Conservation (phyloP, 2,329 filamentous ascomycete species). For the Hymenoscyphus repandus region DNA sequence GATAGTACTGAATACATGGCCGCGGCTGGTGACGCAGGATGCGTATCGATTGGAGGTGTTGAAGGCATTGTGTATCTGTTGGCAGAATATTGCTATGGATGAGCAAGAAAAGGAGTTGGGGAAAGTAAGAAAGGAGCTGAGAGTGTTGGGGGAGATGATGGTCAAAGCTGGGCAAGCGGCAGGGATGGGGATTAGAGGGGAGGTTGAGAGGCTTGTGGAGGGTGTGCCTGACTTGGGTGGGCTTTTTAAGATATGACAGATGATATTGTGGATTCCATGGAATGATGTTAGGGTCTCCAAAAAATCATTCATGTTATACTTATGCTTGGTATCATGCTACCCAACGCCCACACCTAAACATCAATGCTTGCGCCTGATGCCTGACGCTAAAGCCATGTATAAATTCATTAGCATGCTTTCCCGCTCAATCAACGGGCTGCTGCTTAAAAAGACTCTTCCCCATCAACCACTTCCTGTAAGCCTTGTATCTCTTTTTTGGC, state of each 20-base stretch:
- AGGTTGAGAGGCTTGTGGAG: constrained; percentile 23
- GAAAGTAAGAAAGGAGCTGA: constrained; percentile 19
- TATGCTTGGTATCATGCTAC: too few relatives aligned
- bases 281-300: too few relatives aligned
- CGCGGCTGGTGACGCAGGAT: constrained; percentile 41
- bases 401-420: too few relatives aligned
- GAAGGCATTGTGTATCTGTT: constrained; percentile 56
- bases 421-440: constrained; percentile 49
- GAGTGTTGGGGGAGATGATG: constrained; percentile 20
- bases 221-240: constrained; percentile 25
- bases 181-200: constrained; percentile 12
- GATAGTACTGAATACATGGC: constrained; percentile 62
- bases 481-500: constrained; percentile 92
- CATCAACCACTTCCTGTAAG: constrained; percentile 88
- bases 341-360: too few relatives aligned
- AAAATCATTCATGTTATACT: too few relatives aligned
- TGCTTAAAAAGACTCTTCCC: constrained; percentile 98
- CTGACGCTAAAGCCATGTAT: too few relatives aligned
- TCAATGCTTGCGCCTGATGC: too few relatives aligned
- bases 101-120: constrained; percentile 2
- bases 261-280: too few relatives aligned
- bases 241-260: constrained; percentile 29
- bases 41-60: constrained; percentile 58
- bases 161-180: constrained; percentile 17
- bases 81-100: constrained; percentile 41